Percentiles rank a stretch among this genome's conserved stretches.
Evolutionary conservation across 495 filamentous ascomycete genomes (phyloP).

Genomic region (Umbilicaria muhlenbergii): DNA sequence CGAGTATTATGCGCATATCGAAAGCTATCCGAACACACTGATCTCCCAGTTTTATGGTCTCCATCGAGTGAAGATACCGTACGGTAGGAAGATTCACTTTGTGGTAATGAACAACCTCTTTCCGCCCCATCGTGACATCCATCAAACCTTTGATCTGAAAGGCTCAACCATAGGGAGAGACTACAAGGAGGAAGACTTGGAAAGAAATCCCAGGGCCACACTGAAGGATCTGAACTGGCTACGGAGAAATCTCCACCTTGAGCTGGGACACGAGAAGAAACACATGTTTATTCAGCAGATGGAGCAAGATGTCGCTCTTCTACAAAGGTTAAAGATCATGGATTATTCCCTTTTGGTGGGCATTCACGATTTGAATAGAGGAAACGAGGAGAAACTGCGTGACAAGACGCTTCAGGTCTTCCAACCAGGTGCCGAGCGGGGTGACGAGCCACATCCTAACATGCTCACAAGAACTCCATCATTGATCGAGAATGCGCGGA

Average conservation of each 20-base stretch:
- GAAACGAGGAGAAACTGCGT: conserved; percentile 89
- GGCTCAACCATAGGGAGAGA: conserved; percentile 93
- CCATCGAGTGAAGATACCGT: conserved; percentile 96
- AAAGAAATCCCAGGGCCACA: conserved; percentile 79
- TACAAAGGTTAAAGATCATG: conserved; percentile 90
- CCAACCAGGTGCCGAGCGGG: conserved; percentile 62
- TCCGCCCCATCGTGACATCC: conserved; percentile 92
- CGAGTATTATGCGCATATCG: conserved; percentile 89
- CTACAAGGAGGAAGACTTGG: conserved; percentile 73
- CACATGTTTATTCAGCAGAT: conserved; percentile 76
- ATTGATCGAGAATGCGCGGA: conserved; percentile 81
- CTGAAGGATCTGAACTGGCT: conserved; percentile 97
- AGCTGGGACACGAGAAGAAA: conserved; percentile 79
- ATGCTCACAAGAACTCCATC: conserved; percentile 82
- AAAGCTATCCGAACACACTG: conserved; percentile 84
- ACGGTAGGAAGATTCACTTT: conserved; percentile 96
- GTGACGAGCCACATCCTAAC: conserved; percentile 38
- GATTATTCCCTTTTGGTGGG: conserved; percentile 94
- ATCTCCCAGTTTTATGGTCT: conserved; percentile 97
- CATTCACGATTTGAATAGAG: conserved; percentile 75
- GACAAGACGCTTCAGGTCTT: conserved; percentile 94
- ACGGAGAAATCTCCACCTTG: conserved; percentile 65
- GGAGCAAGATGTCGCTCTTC: conserved; percentile 64
- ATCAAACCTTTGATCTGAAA: conserved; percentile 93
- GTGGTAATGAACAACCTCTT: conserved; percentile 99